These are phyloP conservation scores for Schwanniomyces sp. DNA, from an alignment of 805 yeast species.

Conservation along the genomic window DNA sequence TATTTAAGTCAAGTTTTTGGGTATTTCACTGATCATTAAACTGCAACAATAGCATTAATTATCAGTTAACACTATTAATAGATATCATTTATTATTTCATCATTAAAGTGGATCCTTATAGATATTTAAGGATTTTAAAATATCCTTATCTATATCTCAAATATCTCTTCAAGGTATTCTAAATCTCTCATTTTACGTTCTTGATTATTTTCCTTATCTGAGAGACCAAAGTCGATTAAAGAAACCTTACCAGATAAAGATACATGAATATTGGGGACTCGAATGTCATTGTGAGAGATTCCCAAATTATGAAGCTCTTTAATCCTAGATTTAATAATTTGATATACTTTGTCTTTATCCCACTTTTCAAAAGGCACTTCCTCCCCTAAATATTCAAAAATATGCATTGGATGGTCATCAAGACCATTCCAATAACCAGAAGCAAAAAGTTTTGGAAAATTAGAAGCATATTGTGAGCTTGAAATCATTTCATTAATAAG, in stretches of 20 bases:
- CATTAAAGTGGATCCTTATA: no score
- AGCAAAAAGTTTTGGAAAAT: slow-evolving; percentile 2
- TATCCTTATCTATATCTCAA: no score
- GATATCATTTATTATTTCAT: no score
- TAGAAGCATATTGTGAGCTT: slow-evolving; percentile 1
- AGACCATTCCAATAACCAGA: slow-evolving; percentile 3
- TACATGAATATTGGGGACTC: background rate
- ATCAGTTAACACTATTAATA: no score
- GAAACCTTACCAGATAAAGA: slow-evolving; percentile 1
- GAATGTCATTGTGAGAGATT: background rate
- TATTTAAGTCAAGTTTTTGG: no score
- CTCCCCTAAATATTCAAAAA: slow-evolving; percentile 2
- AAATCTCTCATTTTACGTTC: slow-evolving; percentile 1
- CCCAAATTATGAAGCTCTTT: background rate
- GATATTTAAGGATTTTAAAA: no score
- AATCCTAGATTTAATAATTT: background rate
- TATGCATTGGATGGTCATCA: slow-evolving; percentile 2
- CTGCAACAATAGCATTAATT: no score
- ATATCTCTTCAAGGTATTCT: background rate
- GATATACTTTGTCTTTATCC: background rate
- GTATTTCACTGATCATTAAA: no score
- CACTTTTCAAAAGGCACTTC: background rate
- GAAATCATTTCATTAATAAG: slow-evolving; percentile 1
- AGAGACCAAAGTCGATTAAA: background rate
- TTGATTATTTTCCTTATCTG: background rate